These are phyloP conservation scores for Leccinum disarticulatum DNA, from an alignment of 768 basidiomycete species.

Conservation along the genomic window DNA sequence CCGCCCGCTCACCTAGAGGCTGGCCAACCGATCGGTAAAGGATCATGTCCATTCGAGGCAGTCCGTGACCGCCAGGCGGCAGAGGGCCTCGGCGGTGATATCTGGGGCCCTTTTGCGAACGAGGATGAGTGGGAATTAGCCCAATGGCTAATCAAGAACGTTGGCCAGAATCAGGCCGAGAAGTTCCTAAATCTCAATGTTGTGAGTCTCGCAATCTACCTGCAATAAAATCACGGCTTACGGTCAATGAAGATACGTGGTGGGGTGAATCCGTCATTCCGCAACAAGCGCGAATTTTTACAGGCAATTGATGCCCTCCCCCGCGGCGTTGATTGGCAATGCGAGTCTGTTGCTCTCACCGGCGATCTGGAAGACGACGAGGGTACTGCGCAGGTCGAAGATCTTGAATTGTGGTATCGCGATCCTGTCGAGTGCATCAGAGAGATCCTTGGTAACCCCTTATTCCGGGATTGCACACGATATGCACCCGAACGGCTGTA, in stretches of 20 bases:
- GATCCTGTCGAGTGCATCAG: background rate
- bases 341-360: background rate
- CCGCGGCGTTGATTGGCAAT: background rate
- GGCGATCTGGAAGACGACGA: background rate
- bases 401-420: background rate
- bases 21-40: too few species aligned
- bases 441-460: conserved; percentile 32
- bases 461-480: background rate
- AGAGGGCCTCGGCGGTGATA: background rate
- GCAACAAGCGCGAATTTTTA: background rate
- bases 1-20: too few species aligned
- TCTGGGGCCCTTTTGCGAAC: background rate
- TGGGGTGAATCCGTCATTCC: background rate
- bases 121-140: background rate
- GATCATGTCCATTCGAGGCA: too few species aligned
- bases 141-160: background rate
- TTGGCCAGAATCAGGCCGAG: background rate
- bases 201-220: background rate
- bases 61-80: too few species aligned
- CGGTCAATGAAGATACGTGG: background rate
- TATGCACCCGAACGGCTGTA: conserved; percentile 2
- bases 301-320: background rate
- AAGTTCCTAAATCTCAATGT: background rate
- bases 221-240: too few species aligned
- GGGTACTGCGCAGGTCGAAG: background rate